A percentile compares a stretch with the other conserved stretches of the same genome.
Conservation (phyloP, 345 rosid genomes). For the Ricinus communis region DNA sequence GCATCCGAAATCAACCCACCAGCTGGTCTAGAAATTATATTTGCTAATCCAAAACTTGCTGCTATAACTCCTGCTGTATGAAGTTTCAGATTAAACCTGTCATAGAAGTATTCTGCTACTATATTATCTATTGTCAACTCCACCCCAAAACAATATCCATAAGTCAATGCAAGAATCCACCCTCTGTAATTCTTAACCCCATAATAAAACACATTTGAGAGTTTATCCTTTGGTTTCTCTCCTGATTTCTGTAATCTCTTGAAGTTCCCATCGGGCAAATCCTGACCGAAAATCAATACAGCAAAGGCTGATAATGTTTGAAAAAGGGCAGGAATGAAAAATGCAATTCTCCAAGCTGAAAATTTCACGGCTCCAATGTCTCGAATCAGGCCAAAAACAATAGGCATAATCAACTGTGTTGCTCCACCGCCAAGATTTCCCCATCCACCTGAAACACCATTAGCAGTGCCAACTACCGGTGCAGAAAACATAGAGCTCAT, state of each 20-base stretch:
- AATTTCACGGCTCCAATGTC: slow-evolving; percentile 60
- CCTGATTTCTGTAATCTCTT: slow-evolving; percentile 57
- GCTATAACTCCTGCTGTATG: slow-evolving; percentile 86
- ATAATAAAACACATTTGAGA: slow-evolving; percentile 44
- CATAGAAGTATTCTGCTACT: slow-evolving; percentile 83
- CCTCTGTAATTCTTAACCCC: slow-evolving; percentile 75
- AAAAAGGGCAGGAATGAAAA: slow-evolving; percentile 76
- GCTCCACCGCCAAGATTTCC: slow-evolving; percentile 94
- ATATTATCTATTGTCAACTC: slow-evolving; percentile 84
- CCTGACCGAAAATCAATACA: slow-evolving; percentile 71
- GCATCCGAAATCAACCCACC: slow-evolving; percentile 74
- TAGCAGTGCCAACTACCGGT: slow-evolving; percentile 71
- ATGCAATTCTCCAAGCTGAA: slow-evolving; percentile 89
- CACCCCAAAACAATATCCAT: slow-evolving; percentile 90
- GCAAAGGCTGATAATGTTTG: slow-evolving; percentile 72
- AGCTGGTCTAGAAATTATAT: slow-evolving; percentile 66
- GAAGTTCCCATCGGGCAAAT: slow-evolving; percentile 78
- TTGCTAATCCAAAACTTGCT: slow-evolving; percentile 85
- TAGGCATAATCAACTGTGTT: slow-evolving; percentile 88
- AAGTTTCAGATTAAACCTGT: slow-evolving; percentile 67
- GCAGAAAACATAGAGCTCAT: slow-evolving; percentile 91
- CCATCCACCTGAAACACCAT: slow-evolving; percentile 91
- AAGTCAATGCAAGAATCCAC: slow-evolving; percentile 84
- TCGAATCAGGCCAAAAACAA: slow-evolving; percentile 53
- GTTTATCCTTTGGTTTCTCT: slow-evolving; percentile 57